Percentiles rank a stretch among this genome's conserved stretches.
These are phyloP conservation scores for Acrasis kona DNA, from an alignment of 78 protist species.

Conservation along the genomic window DNA sequence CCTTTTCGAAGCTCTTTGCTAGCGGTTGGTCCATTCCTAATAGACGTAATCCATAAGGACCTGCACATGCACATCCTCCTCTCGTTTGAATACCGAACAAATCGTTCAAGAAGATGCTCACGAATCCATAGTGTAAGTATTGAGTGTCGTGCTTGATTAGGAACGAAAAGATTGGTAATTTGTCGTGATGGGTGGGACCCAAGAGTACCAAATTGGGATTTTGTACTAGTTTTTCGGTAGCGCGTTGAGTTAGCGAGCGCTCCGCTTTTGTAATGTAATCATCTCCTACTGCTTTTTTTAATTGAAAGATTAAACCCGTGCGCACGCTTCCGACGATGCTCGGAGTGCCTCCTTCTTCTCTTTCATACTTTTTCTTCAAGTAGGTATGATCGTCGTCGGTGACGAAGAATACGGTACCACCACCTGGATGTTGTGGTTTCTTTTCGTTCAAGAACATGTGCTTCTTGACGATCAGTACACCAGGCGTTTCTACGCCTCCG, in stretches of 20 bases:
- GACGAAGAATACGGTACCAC: slow-evolving; percentile 79
- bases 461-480: slow-evolving; percentile 52
- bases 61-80: slow-evolving; percentile 89
- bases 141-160: not conserved
- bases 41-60: slow-evolving; percentile 72
- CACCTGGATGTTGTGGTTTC: slow-evolving; percentile 48
- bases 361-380: slow-evolving; percentile 37
- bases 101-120: slow-evolving; percentile 77
- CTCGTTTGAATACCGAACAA: slow-evolving; percentile 87
- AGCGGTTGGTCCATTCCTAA: slow-evolving; percentile 36
- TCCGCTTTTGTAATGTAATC: not conserved
- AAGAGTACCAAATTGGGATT: not conserved
- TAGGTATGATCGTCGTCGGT: slow-evolving; percentile 40
- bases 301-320: slow-evolving; percentile 46
- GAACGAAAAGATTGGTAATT: slow-evolving; percentile 33
- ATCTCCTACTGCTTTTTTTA: not conserved
- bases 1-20: not conserved
- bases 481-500: slow-evolving; percentile 82
- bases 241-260: not conserved
- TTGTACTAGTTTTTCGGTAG: not conserved
- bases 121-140: slow-evolving; percentile 73
- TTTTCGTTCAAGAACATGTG: slow-evolving; percentile 10
- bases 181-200: slow-evolving; percentile 1
- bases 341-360: slow-evolving; percentile 90
- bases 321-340: slow-evolving; percentile 72